phyloP scores from a whole-genome alignment of 2,329 filamentous ascomycete genomes.

The Neofusicoccum cordaticola region DNA sequence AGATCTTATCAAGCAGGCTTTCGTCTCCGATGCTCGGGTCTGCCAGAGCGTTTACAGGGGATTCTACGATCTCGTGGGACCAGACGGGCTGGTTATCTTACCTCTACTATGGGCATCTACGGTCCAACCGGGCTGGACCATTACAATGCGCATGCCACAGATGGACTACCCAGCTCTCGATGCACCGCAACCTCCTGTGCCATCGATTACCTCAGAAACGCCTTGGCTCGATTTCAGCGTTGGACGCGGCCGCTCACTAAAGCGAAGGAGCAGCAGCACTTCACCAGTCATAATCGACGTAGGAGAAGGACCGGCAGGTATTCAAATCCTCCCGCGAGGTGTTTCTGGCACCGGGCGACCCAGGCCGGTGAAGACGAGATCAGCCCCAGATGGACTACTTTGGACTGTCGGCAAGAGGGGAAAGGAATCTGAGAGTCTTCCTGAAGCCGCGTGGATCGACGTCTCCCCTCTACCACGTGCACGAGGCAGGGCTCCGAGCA shows the following conservation, averaged over 20 bases:
- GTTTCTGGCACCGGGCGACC: no score
- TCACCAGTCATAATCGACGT: neutral
- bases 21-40: slow-evolving; percentile 46
- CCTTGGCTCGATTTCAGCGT: neutral
- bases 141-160: slow-evolving; percentile 51
- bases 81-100: slow-evolving; percentile 49
- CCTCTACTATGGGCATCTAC: slow-evolving; percentile 49
- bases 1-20: slow-evolving; percentile 48
- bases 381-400: neutral
- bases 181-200: neutral
- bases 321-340: neutral
- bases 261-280: neutral
- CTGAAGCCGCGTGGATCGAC: neutral
- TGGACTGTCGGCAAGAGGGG: no score
- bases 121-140: slow-evolving; percentile 47
- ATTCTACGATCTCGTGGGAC: slow-evolving; percentile 48
- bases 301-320: neutral
- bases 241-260: neutral
- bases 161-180: slow-evolving; percentile 32
- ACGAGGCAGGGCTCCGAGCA: neutral
- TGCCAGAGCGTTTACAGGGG: slow-evolving; percentile 45
- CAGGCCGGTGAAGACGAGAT: neutral
- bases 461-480: neutral
- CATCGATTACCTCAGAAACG: no score
- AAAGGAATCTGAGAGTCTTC: no score